Evolutionary conservation across 768 basidiomycete species (phyloP).

Genomic region (Lactarius deliciosus): DNA sequence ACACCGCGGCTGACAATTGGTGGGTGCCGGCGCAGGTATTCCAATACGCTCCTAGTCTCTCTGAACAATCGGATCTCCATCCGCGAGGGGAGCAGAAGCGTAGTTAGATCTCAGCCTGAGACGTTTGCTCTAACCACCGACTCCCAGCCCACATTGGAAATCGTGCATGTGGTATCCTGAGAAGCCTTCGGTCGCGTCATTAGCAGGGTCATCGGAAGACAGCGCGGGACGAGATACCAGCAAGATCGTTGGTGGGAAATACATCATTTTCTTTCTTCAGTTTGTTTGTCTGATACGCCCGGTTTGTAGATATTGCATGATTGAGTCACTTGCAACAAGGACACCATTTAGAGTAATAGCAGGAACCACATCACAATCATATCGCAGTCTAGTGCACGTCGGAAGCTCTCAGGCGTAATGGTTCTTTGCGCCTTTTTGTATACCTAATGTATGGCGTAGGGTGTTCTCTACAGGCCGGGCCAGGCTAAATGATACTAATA

Average conservation of each 20-base stretch:
- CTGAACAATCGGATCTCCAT: conserved; percentile 22
- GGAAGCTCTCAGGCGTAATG: not conserved
- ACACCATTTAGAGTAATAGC: no score
- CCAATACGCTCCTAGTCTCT: conserved; percentile 17
- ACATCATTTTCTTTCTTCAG: not conserved
- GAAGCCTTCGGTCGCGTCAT: no score
- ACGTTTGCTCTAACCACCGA: not conserved
- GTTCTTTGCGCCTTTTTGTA: not conserved
- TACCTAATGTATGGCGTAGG: not conserved
- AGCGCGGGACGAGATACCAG: no score
- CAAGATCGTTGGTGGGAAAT: not conserved
- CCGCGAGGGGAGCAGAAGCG: not conserved
- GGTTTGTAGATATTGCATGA: not conserved
- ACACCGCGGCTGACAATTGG: no score
- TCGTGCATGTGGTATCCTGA: not conserved
- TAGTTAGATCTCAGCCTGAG: not conserved
- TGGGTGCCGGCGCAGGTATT: not conserved
- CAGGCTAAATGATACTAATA: no score
- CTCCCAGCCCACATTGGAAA: not conserved
- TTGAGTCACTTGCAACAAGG: not conserved
- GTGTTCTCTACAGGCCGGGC: no score
- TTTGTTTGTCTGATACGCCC: not conserved
- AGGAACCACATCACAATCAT: no score
- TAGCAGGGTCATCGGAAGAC: no score
- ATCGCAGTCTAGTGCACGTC: not conserved